phyloP scores from a whole-genome alignment of 441 rosid species.

The Breynia disticha region DNA sequence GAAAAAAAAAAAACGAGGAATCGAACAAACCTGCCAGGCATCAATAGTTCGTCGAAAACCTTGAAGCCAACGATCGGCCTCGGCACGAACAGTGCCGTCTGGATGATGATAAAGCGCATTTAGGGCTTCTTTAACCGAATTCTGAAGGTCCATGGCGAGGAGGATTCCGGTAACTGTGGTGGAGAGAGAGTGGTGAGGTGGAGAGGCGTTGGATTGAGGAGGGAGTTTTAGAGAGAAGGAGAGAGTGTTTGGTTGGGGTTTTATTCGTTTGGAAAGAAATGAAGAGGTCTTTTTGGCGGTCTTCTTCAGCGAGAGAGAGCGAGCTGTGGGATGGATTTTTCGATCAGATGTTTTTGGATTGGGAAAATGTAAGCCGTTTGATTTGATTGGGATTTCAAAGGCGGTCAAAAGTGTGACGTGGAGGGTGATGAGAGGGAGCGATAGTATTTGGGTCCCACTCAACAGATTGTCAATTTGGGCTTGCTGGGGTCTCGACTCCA shows the following conservation, averaged over 20 bases:
- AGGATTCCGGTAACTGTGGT: too few species aligned
- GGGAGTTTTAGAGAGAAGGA: not conserved
- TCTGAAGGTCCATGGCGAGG: constrained; percentile 81
- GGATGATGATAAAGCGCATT: constrained; percentile 92
- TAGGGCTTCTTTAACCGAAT: constrained; percentile 90
- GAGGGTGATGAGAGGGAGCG: not conserved
- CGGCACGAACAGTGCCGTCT: constrained; percentile 65
- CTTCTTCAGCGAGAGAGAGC: too few species aligned
- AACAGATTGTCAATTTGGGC: not conserved
- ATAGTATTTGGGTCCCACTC: not conserved
- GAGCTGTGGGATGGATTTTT: too few species aligned
- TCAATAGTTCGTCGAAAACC: constrained; percentile 84
- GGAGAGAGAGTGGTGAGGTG: too few species aligned
- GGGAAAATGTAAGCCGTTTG: not conserved
- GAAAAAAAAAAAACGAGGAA: not conserved
- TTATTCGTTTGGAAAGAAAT: not conserved
- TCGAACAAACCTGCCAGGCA: constrained; percentile 78
- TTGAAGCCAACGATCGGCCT: constrained; percentile 95
- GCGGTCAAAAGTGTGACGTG: not conserved
- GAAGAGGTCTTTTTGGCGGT: not conserved
- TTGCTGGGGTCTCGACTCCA: too few species aligned
- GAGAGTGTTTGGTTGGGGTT: not conserved
- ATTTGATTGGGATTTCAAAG: not conserved
- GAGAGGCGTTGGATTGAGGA: not conserved
- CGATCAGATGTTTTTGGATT: not conserved